These are phyloP conservation scores for Waltergamsia citrina DNA, from an alignment of 2,329 filamentous ascomycete genomes.

Conservation along the genomic window DNA sequence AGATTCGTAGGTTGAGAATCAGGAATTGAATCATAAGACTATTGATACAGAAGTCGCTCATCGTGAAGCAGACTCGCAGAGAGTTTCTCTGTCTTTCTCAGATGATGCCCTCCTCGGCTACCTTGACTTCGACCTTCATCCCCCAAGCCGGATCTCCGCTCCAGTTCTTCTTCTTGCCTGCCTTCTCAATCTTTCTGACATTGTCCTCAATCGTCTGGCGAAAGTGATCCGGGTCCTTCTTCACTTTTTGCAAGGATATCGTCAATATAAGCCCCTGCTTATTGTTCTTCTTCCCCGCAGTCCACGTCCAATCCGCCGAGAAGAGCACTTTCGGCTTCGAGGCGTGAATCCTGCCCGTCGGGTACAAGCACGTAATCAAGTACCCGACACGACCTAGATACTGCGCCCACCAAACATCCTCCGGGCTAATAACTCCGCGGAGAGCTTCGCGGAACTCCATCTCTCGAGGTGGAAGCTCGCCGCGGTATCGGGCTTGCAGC, in stretches of 20 bases:
- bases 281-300: constrained; percentile 25
- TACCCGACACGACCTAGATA: constrained; percentile 53
- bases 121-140: constrained; percentile 23
- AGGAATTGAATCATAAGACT: too few species aligned
- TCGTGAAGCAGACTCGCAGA: too few species aligned
- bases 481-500: constrained; percentile 55
- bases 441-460: constrained; percentile 43
- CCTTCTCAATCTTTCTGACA: constrained; percentile 36
- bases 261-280: constrained; percentile 31
- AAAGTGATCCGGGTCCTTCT: constrained; percentile 26
- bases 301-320: constrained; percentile 28
- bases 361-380: constrained; percentile 50
- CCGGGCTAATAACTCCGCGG: constrained; percentile 38
- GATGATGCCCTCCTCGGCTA: constrained; percentile 21
- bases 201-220: constrained; percentile 28
- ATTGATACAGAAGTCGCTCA: too few species aligned
- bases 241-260: constrained; percentile 28
- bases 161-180: constrained; percentile 52
- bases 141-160: constrained; percentile 22
- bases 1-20: too few species aligned
- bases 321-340: constrained; percentile 28
- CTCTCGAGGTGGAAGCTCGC: constrained; percentile 50
- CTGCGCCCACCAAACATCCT: constrained; percentile 54
- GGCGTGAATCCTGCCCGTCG: constrained; percentile 39
- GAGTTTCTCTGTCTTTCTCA: too few species aligned